These are phyloP conservation scores for Boletus rex-veris DNA, from an alignment of 768 basidiomycete species.

Conservation along the genomic window DNA sequence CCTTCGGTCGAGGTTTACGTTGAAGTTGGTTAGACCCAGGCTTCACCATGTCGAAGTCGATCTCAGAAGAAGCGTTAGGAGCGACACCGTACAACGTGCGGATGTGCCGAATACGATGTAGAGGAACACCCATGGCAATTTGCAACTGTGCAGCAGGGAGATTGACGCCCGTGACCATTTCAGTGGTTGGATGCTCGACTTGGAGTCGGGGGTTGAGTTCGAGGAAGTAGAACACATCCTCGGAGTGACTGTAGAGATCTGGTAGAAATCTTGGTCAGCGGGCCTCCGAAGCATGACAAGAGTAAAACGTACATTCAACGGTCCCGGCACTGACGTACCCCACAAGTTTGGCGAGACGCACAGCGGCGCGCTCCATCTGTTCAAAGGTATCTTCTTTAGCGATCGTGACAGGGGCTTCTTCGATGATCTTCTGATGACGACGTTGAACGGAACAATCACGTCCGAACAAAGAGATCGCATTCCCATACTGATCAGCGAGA, in stretches of 20 bases:
- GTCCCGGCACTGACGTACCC: slow-evolving; percentile 99
- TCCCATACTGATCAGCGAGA: slow-evolving; percentile 98
- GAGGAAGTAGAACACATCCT: slow-evolving; percentile 95
- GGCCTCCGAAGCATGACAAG: neutral
- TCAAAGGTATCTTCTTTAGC: slow-evolving; percentile 90
- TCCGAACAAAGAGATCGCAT: slow-evolving; percentile 97
- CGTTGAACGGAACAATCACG: slow-evolving; percentile 99
- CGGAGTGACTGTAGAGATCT: slow-evolving; percentile 94
- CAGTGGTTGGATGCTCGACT: slow-evolving; percentile 99
- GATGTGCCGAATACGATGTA: slow-evolving; percentile 94
- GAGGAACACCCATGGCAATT: slow-evolving; percentile 95
- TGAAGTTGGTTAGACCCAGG: slow-evolving; percentile 86
- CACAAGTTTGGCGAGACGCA: slow-evolving; percentile 96
- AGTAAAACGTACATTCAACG: slow-evolving; percentile 71
- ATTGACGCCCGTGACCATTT: slow-evolving; percentile 99
- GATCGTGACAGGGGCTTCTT: slow-evolving; percentile 98
- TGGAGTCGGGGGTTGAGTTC: slow-evolving; percentile 99
- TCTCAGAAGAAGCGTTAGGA: slow-evolving; percentile 83
- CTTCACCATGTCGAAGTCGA: slow-evolving; percentile 94
- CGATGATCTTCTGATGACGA: slow-evolving; percentile 99
- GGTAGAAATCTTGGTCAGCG: slow-evolving; percentile 2
- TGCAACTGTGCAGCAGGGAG: slow-evolving; percentile 96
- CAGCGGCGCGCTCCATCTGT: slow-evolving; percentile 99
- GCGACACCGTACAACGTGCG: slow-evolving; percentile 93
- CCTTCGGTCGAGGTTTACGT: slow-evolving; percentile 94